Conservation (phyloP, 495 filamentous ascomycete genomes). For the Penicillium egyptiacum region DNA sequence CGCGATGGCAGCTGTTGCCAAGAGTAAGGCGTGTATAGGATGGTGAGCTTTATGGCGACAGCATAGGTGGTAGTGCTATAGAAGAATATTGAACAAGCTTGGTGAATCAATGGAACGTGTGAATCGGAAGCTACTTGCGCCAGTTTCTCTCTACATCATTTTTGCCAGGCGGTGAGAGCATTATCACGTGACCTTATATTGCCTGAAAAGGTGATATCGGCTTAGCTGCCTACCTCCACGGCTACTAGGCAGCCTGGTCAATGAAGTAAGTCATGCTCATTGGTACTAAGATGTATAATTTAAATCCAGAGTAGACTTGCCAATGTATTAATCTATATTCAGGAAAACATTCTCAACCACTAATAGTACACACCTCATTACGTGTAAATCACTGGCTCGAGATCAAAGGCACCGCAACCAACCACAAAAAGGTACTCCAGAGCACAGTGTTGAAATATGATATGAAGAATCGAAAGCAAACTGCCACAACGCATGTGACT, state of each 20-base stretch:
- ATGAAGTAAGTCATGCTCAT: not conserved
- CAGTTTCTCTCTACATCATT: constrained; percentile 32
- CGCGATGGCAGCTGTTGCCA: constrained; percentile 25
- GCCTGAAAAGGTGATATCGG: not conserved
- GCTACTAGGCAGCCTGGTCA: too few species aligned
- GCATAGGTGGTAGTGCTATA: not conserved
- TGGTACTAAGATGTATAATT: not conserved
- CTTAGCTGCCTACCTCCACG: not conserved
- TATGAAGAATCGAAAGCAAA: constrained; percentile 29
- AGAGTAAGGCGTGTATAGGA: not conserved
- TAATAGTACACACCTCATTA: constrained; percentile 30
- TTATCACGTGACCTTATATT: constrained; percentile 2
- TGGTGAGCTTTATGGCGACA: not conserved
- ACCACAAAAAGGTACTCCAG: constrained; percentile 30
- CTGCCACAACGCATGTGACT: constrained; percentile 6
- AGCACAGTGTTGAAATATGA: constrained; percentile 29
- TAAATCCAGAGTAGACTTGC: not conserved
- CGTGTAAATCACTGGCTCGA: constrained; percentile 27
- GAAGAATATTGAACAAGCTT: constrained; percentile 4
- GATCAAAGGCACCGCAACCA: constrained; percentile 20
- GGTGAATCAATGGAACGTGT: constrained; percentile 14
- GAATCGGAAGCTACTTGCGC: constrained; percentile 20
- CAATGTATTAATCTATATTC: constrained; percentile 33
- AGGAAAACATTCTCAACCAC: constrained; percentile 19
- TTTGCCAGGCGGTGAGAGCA: constrained; percentile 28